Conservation (phyloP, 2,329 filamentous ascomycete species). For the Pezizomycotina sp. region DNA sequence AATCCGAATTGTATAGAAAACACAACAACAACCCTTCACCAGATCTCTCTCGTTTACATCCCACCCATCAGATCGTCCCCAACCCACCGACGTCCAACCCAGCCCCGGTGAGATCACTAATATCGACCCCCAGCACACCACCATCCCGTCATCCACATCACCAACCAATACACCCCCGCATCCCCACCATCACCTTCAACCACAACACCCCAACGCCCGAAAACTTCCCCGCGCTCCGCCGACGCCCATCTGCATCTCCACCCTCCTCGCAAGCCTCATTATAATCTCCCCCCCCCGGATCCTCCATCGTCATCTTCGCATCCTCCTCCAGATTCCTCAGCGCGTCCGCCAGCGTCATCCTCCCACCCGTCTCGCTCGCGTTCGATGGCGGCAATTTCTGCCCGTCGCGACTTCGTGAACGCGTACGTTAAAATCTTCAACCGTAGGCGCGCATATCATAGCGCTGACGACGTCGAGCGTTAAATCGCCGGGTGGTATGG, state of each 20-base stretch:
- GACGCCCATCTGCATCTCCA: no score
- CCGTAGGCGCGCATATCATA: conserved; percentile 11
- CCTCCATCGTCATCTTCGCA: conserved; percentile 13
- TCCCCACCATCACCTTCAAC: conserved; percentile 3
- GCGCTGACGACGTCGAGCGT: conserved; percentile 14
- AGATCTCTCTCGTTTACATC: no score
- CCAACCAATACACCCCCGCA: conserved; percentile 1
- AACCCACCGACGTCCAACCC: conserved; percentile 8
- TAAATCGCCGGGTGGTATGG: conserved; percentile 4
- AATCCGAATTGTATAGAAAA: no score
- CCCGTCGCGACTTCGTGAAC: conserved; percentile 14
- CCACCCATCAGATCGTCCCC: conserved; percentile 18
- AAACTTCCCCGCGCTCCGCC: no score
- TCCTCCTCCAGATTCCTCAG: conserved; percentile 17
- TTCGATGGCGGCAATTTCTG: conserved; percentile 7
- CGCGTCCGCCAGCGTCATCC: conserved; percentile 14
- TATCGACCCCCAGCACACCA: conserved; percentile 18
- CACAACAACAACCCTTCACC: no score
- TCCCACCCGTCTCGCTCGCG: conserved; percentile 4
- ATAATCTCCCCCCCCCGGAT: conserved; percentile 12
- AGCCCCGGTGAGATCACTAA: conserved; percentile 11
- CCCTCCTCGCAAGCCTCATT: conserved; percentile 14
- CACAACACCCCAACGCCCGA: conserved; percentile 6
- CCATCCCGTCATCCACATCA: conserved; percentile 13
- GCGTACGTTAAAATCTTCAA: conserved; percentile 15